phyloP scores from a whole-genome alignment of 2,329 filamentous ascomycete genomes.

The Calcarisporium arbuscula region DNA sequence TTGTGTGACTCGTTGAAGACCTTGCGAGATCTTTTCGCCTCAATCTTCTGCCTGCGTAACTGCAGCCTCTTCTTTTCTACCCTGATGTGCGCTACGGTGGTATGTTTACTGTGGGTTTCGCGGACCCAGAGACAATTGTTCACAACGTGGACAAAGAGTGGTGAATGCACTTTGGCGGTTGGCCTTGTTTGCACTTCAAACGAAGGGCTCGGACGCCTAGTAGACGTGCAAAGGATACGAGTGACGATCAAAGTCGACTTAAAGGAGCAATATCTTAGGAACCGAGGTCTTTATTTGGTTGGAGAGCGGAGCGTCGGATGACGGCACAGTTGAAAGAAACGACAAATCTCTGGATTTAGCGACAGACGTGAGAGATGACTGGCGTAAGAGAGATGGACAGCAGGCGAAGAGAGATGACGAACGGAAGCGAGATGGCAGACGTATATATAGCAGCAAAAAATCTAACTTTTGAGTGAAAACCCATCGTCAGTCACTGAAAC shows the following conservation, averaged over 20 bases:
- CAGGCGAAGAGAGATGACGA: no score
- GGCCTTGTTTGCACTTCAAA: no score
- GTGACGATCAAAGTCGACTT: no score
- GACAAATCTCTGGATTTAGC: no score
- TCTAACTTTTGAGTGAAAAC: no score
- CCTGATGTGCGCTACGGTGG: slow-evolving; percentile 14
- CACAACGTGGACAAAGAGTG: slow-evolving; percentile 57
- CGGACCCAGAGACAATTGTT: slow-evolving; percentile 34
- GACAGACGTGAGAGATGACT: slow-evolving; percentile 1
- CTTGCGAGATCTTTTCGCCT: slow-evolving; percentile 27
- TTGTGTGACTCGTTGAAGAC: slow-evolving; percentile 35
- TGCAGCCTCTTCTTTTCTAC: slow-evolving; percentile 26
- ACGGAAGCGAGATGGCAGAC: no score
- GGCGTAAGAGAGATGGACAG: neutral
- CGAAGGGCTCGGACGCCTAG: slow-evolving; percentile 8
- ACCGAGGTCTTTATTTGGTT: no score
- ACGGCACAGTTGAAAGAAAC: neutral
- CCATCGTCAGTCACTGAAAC: no score
- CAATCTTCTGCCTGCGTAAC: slow-evolving; percentile 25
- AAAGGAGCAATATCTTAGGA: no score
- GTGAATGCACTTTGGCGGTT: slow-evolving; percentile 64
- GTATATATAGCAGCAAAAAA: no score
- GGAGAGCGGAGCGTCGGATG: no score
- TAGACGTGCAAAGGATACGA: neutral
- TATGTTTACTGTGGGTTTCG: slow-evolving; percentile 13